Base-by-base conservation (phyloP, 1,139 yeast genomes). In the Geotrichum carabidarum region DNA sequence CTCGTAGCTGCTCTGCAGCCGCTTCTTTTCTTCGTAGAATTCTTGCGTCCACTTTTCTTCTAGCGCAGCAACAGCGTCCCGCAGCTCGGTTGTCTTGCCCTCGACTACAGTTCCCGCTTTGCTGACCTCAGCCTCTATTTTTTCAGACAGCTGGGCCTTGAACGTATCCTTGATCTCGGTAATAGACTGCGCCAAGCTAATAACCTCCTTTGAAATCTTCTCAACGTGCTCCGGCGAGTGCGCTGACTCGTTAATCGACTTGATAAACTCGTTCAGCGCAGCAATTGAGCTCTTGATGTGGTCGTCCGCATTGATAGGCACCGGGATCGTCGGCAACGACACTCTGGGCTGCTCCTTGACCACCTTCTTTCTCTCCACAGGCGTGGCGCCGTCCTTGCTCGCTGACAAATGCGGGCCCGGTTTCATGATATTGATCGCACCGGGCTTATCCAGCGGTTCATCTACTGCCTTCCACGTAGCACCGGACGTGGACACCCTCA, bases 1-100 rank as follows among this genome's bases (percentile, higher is more conserved):
- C 59, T 81, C 76, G 68, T 85, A 85, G 62, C 82, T 82, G 53
- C 77, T 70, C 60, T 86, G 85, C 61, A 91, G 77, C 60, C 80
- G 79, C 54, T 75, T 68, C 64, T 86, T 84, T 65, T 86, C 88
- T 17, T 75, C 73, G 58, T 84, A 80, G 65, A 81, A 84, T 54
- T 82, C 76, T 14, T 78, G 70, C 57, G 79, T 74, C 66, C 84
- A 78, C 59, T 81, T 80, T 32, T 77, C 75, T 60, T 78, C 79
- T 44, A 78, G 79, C 27, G 72, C 73, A 44, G 76, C 77, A 53
- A 81, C 72, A 41, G 73, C 71, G 51, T 68, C 65, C 53, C 78
- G 59, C 30, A 71, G 50, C 31, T 67, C 71, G 36, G 59, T 60
- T 46, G 62, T 59, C 49, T 66, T 62, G 11, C 67, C 56, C 11